Conservation (phyloP, 2,329 filamentous ascomycete genomes). For the Aspergillus costaricaensis region DNA sequence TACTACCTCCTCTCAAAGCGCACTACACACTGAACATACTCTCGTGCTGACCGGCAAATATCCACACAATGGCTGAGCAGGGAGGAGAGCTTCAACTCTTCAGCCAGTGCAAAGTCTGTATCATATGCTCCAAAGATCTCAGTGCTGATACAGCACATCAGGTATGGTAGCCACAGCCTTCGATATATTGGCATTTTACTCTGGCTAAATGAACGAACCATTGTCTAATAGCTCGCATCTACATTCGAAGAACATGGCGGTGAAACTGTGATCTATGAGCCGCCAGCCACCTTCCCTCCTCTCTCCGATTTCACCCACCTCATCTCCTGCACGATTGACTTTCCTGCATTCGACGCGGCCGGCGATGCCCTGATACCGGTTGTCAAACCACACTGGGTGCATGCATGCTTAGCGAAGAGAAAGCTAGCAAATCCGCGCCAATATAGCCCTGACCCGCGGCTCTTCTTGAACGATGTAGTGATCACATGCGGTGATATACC, state of each 20-base stretch:
- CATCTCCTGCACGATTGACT: conserved; percentile 79
- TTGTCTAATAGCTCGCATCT: conserved; percentile 45
- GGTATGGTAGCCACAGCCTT: conserved; percentile 31
- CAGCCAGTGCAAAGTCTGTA: conserved; percentile 48
- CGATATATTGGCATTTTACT: background rate
- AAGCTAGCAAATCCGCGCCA: conserved; percentile 77
- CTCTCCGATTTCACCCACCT: conserved; percentile 62
- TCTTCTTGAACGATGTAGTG: conserved; percentile 85
- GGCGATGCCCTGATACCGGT: conserved; percentile 79
- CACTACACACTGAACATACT: background rate
- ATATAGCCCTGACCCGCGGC: conserved; percentile 84
- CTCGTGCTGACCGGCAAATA: background rate
- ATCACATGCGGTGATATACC: conserved; percentile 84
- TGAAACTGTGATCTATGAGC: conserved; percentile 46
- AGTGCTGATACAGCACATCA: conserved; percentile 42
- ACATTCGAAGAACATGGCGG: conserved; percentile 53
- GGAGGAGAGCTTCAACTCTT: conserved; percentile 42
- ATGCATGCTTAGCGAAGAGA: conserved; percentile 65
- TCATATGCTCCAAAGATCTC: conserved; percentile 47
- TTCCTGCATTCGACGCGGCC: conserved; percentile 78
- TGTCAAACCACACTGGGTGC: conserved; percentile 79
- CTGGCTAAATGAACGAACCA: conserved; percentile 8
- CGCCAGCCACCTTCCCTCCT: conserved; percentile 38
- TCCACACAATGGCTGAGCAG: conserved; percentile 30
- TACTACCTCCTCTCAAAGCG: background rate